Conservation (phyloP, 768 basidiomycete species). For the Rhodosporidiobolus odoratus region DNA sequence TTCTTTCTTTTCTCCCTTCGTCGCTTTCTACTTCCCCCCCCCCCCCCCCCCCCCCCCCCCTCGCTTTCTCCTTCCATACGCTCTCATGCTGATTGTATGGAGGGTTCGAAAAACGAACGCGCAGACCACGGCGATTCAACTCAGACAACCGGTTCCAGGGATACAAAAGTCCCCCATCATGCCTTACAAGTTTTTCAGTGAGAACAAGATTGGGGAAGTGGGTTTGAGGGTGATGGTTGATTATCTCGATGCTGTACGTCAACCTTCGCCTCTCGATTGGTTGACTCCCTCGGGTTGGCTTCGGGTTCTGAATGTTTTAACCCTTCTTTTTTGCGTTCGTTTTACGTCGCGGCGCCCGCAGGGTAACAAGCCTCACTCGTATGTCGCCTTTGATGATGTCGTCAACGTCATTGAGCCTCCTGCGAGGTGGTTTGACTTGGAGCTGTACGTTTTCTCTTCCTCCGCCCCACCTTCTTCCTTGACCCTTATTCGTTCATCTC, state of each 20-base stretch:
- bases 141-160: neutral
- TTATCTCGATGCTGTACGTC: conserved; percentile 19
- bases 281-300: neutral
- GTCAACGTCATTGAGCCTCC: conserved; percentile 47
- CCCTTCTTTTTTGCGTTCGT: neutral
- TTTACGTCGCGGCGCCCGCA: too few species aligned
- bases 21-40: too few species aligned
- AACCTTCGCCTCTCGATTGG: neutral
- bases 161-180: conserved; percentile 6
- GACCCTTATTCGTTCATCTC: neutral
- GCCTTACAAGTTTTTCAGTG: conserved; percentile 18
- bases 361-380: conserved; percentile 5
- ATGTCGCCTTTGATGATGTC: conserved; percentile 47
- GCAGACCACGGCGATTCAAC: conserved; percentile 1
- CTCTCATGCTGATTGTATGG: neutral
- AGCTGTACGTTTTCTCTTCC: conserved; percentile 38
- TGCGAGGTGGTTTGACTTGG: conserved; percentile 46
- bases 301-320: neutral
- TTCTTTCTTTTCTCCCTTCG: neutral
- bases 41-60: too few species aligned
- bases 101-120: too few species aligned
- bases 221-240: conserved; percentile 31
- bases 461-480: neutral
- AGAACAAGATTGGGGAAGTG: conserved; percentile 33
- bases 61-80: neutral